phyloP scores from a whole-genome alignment of 2,329 filamentous ascomycete genomes.

The Colletotrichum tropicicola region DNA sequence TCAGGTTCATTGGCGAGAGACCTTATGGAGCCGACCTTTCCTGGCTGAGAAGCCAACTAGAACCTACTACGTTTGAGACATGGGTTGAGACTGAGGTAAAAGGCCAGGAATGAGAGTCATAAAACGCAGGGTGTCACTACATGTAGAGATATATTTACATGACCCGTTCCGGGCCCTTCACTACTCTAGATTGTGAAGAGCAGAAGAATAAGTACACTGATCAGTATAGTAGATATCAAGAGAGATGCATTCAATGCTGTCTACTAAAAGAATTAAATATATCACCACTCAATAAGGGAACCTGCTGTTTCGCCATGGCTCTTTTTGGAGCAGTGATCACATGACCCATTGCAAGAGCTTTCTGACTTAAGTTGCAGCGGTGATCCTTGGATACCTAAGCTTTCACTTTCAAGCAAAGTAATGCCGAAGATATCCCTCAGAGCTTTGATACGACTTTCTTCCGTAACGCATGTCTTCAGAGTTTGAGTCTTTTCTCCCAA shows the following conservation, averaged over 20 bases:
- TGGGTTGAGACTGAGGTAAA: no score
- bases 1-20: constrained; percentile 32
- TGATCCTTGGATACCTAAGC: background rate
- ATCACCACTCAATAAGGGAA: no score
- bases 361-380: background rate
- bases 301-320: background rate
- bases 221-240: background rate
- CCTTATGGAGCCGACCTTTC: constrained; percentile 36
- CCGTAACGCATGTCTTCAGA: constrained; percentile 55
- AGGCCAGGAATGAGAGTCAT: no score
- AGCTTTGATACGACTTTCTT: constrained; percentile 61
- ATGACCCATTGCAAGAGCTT: background rate
- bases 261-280: no score
- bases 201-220: background rate
- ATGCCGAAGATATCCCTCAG: constrained; percentile 47
- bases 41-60: constrained; percentile 27
- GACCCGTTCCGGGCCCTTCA: constrained; percentile 26
- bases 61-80: background rate
- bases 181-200: constrained; percentile 18
- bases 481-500: constrained; percentile 57
- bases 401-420: background rate
- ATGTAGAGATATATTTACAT: no score
- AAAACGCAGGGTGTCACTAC: no score
- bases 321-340: background rate
- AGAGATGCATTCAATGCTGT: background rate